Percentiles rank a stretch among this genome's conserved stretches.
phyloP scores from a whole-genome alignment of 306 rosid species.

The Lagenaria siceraria region DNA sequence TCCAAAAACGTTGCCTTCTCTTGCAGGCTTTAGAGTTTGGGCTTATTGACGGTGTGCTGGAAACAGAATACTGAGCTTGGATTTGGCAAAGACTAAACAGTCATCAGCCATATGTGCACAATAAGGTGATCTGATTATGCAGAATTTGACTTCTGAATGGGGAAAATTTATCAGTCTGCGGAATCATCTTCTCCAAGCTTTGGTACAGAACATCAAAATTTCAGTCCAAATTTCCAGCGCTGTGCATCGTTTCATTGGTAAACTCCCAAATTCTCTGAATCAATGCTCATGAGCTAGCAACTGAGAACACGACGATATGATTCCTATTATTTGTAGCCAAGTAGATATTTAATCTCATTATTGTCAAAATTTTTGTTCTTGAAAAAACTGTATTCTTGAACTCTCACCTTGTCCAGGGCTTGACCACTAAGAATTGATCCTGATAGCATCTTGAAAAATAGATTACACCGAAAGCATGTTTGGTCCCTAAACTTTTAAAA shows the following conservation, averaged over 20 bases:
- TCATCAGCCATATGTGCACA: not conserved
- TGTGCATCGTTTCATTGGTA: not conserved
- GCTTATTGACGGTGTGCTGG: conserved; percentile 73
- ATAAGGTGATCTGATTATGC: not conserved
- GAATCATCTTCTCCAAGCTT: not conserved
- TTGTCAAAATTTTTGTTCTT: not conserved
- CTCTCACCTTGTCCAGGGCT: not conserved
- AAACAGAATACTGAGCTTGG: conserved; percentile 63
- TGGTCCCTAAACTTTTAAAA: too few relatives aligned
- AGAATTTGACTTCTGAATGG: not conserved
- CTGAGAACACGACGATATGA: not conserved
- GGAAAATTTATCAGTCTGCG: not conserved
- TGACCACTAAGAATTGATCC: not conserved
- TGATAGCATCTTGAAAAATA: not conserved
- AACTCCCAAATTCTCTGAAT: not conserved
- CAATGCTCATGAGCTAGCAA: not conserved
- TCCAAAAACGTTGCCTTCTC: not conserved
- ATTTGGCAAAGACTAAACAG: not conserved
- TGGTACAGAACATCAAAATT: not conserved
- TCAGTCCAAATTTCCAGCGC: not conserved
- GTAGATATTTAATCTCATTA: not conserved
- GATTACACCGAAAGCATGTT: not conserved
- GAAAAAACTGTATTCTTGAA: not conserved
- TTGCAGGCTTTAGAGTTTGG: conserved; percentile 94
- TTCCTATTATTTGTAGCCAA: not conserved